Percentiles rank a stretch among this genome's conserved stretches.
Evolutionary conservation across 2,329 filamentous ascomycete genomes (phyloP).

Genomic region (Nemania bipapillata): DNA sequence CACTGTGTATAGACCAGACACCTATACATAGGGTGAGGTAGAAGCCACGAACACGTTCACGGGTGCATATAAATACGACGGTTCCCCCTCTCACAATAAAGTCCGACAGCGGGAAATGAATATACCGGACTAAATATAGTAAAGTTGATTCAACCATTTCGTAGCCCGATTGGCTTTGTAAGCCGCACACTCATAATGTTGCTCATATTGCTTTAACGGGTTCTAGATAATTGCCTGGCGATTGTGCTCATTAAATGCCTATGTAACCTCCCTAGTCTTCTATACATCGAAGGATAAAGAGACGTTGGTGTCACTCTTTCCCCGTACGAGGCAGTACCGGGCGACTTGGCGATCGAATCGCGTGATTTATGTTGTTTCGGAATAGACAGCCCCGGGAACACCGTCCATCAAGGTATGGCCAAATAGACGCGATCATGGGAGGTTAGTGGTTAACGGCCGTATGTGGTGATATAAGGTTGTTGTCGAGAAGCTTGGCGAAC

Average conservation of each 20-base stretch:
- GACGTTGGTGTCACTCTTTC: conserved; percentile 46
- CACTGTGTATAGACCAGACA: no score
- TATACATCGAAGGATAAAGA: conserved; percentile 54
- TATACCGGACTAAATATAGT: neutral
- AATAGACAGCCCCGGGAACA: conserved; percentile 49
- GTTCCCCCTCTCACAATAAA: no score
- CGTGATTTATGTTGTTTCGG: conserved; percentile 46
- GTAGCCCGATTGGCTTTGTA: conserved; percentile 36
- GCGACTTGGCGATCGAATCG: conserved; percentile 47
- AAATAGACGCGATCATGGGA: conserved; percentile 38
- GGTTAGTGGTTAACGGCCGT: neutral
- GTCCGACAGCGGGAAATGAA: neutral
- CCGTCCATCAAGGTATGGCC: conserved; percentile 50
- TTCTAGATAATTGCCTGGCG: conserved; percentile 47
- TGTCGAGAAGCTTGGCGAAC: neutral
- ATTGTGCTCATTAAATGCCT: conserved; percentile 51
- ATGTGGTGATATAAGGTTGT: neutral
- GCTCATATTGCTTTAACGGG: conserved; percentile 42
- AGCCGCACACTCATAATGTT: conserved; percentile 38
- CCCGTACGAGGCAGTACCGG: conserved; percentile 49
- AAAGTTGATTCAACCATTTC: neutral
- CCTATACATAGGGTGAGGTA: no score
- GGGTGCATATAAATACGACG: no score
- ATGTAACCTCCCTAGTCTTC: conserved; percentile 39
- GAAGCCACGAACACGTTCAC: no score